Evolutionary conservation across 192 early-diverging fungal genomes (phyloP).

Genomic region (Coemansia sp.): DNA sequence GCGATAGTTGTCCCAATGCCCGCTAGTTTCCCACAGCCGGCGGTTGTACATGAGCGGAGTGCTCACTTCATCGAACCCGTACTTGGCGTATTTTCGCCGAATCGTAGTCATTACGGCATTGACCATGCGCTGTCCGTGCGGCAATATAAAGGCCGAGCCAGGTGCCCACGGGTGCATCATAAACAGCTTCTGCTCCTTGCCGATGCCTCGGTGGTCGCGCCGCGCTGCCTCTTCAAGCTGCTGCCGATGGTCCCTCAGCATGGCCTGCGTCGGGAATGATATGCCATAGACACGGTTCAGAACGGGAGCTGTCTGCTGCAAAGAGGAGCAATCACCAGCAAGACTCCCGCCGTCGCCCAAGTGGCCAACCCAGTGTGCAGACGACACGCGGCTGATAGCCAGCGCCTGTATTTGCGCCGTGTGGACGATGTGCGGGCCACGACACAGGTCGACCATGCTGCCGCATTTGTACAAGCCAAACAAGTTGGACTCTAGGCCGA

Average conservation of each 20-base stretch:
- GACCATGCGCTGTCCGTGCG: constrained; percentile 77
- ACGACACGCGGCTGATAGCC: constrained; percentile 57
- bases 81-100: constrained; percentile 68
- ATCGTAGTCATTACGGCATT: constrained; percentile 73
- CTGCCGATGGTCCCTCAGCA: constrained; percentile 56
- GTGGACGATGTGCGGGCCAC: constrained; percentile 73
- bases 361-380: constrained; percentile 59
- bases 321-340: neutral
- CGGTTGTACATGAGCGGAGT: constrained; percentile 92
- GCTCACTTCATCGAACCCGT: constrained; percentile 85
- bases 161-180: constrained; percentile 67
- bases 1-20: constrained; percentile 96
- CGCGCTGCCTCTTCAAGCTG: constrained; percentile 52
- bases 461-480: constrained; percentile 70
- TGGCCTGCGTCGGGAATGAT: constrained; percentile 57
- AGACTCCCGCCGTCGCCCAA: neutral
- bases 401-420: constrained; percentile 59
- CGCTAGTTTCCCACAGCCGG: constrained; percentile 86
- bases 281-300: constrained; percentile 74
- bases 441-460: constrained; percentile 72
- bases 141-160: constrained; percentile 74
- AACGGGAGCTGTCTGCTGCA: constrained; percentile 50
- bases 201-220: constrained; percentile 69
- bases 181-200: constrained; percentile 67
- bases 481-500: constrained; percentile 4